Percentiles rank a stretch among this genome's conserved stretches.
Evolutionary conservation across 1,284 basidiomycete species (phyloP).

Genomic region (Exobasidium cylindrosporum): DNA sequence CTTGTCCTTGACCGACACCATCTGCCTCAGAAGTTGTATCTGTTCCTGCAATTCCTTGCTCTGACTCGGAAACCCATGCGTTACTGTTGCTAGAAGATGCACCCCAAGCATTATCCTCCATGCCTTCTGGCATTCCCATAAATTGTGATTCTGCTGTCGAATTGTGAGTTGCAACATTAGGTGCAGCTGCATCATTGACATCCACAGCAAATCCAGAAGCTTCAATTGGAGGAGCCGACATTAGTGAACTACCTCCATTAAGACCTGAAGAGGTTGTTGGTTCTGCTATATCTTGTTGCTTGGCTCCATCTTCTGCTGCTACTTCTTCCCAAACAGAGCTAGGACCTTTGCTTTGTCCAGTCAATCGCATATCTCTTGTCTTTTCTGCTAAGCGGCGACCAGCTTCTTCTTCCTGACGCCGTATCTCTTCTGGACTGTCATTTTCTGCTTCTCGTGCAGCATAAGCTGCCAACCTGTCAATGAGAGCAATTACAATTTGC

Average conservation of each 20-base stretch:
- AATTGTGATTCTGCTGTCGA: slow-evolving; percentile 35
- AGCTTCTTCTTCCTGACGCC: slow-evolving; percentile 50
- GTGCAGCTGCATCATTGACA: slow-evolving; percentile 38
- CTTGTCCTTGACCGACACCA: slow-evolving; percentile 14
- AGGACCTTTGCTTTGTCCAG: slow-evolving; percentile 31
- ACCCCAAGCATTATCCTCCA: slow-evolving; percentile 44
- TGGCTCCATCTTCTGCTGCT: slow-evolving; percentile 36
- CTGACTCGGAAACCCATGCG: slow-evolving; percentile 10
- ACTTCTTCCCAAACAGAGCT: slow-evolving; percentile 48
- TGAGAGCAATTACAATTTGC: slow-evolving; percentile 53
- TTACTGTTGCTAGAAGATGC: slow-evolving; percentile 19
- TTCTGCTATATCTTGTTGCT: slow-evolving; percentile 32
- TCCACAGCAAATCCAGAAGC: slow-evolving; percentile 39
- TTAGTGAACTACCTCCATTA: slow-evolving; percentile 7
- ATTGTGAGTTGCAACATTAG: slow-evolving; percentile 49
- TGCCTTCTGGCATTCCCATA: slow-evolving; percentile 40
- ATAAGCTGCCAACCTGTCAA: slow-evolving; percentile 52
- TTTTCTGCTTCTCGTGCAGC: slow-evolving; percentile 53
- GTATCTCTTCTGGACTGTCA: slow-evolving; percentile 50
- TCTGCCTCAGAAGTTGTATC: slow-evolving; percentile 13
- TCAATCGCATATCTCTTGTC: slow-evolving; percentile 42
- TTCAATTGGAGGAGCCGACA: slow-evolving; percentile 27
- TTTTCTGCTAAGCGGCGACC: slow-evolving; percentile 46
- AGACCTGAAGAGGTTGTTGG: slow-evolving; percentile 27
- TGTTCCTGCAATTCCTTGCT: background rate